phyloP scores from a whole-genome alignment of 352 stramenopile species.

The Phytopythium chamaehyphon region DNA sequence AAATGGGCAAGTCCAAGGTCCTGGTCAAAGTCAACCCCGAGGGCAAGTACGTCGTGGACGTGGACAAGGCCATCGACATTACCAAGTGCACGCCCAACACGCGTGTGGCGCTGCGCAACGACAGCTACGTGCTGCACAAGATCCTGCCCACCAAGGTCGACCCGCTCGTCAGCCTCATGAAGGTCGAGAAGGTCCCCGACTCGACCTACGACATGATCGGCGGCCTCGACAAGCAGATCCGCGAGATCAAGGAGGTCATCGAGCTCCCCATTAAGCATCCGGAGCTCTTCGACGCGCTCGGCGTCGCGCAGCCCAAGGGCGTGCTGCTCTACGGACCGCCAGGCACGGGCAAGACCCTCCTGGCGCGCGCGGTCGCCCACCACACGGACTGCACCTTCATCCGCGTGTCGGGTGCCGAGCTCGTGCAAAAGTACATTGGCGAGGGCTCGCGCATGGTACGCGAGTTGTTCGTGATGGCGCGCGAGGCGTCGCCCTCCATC shows the following conservation, averaged over 20 bases:
- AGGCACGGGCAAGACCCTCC: slow-evolving; percentile 98
- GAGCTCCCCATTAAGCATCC: slow-evolving; percentile 99
- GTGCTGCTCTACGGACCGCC: slow-evolving; percentile 96
- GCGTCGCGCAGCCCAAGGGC: slow-evolving; percentile 97
- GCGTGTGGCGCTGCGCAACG: slow-evolving; percentile 97
- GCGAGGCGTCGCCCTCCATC: slow-evolving; percentile 96
- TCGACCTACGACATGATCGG: slow-evolving; percentile 99
- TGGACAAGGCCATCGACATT: slow-evolving; percentile 97
- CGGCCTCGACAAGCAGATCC: slow-evolving; percentile 99
- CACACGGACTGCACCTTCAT: slow-evolving; percentile 99
- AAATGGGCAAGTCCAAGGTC: slow-evolving; percentile 99
- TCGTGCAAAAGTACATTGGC: slow-evolving; percentile 99
- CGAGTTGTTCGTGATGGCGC: slow-evolving; percentile 99
- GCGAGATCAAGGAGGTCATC: slow-evolving; percentile 99
- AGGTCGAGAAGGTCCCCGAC: slow-evolving; percentile 99
- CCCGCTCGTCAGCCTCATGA: slow-evolving; percentile 92
- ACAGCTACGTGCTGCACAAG: slow-evolving; percentile 99
- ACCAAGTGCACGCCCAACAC: slow-evolving; percentile 98
- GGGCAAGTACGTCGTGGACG: slow-evolving; percentile 99
- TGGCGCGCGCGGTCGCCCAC: slow-evolving; percentile 97
- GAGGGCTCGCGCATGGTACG: slow-evolving; percentile 98
- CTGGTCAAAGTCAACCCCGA: slow-evolving; percentile 99
- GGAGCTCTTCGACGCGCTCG: slow-evolving; percentile 98
- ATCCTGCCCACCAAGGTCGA: slow-evolving; percentile 99
- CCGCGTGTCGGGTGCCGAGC: slow-evolving; percentile 96